These are phyloP conservation scores for Acorus calamus DNA, from an alignment of 106 monocot genomes.

Conservation along the genomic window DNA sequence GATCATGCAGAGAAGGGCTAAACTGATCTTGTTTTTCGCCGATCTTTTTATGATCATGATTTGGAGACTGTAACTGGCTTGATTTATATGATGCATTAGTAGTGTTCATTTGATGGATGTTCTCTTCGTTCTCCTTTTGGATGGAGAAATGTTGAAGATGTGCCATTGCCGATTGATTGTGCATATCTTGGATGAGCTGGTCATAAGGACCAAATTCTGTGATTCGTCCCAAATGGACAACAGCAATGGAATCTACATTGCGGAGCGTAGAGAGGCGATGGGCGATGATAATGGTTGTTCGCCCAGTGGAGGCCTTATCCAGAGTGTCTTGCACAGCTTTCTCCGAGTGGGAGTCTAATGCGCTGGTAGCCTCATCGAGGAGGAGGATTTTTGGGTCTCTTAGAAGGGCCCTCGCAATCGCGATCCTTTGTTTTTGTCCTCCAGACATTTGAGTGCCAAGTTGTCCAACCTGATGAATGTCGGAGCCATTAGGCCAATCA, in stretches of 20 bases:
- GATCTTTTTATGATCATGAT: no score
- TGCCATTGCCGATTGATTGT: no score
- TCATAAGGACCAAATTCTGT: conserved; percentile 15
- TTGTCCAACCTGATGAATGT: conserved; percentile 15
- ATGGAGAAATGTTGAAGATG: no score
- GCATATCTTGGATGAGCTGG: conserved; percentile 3
- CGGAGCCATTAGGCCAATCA: no score
- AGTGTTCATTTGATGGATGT: background rate
- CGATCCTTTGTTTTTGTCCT: conserved; percentile 35
- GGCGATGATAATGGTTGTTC: conserved; percentile 22
- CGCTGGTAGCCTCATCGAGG: conserved; percentile 20
- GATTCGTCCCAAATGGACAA: conserved; percentile 12
- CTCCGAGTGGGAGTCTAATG: conserved; percentile 22
- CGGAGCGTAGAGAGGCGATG: conserved; percentile 21
- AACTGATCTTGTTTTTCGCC: background rate
- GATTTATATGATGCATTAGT: no score
- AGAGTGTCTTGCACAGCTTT: conserved; percentile 21
- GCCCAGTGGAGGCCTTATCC: conserved; percentile 13
- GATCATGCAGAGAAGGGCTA: conserved; percentile 8
- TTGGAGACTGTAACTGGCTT: no score
- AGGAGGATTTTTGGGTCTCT: conserved; percentile 17
- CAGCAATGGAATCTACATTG: conserved; percentile 12
- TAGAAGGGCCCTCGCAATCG: conserved; percentile 23
- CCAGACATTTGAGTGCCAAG: conserved; percentile 24
- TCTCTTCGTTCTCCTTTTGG: background rate